Percentiles rank a stretch among this genome's conserved stretches.
Evolutionary conservation across 2,329 filamentous ascomycete species (phyloP).

Genomic region (Fusarium foetens): DNA sequence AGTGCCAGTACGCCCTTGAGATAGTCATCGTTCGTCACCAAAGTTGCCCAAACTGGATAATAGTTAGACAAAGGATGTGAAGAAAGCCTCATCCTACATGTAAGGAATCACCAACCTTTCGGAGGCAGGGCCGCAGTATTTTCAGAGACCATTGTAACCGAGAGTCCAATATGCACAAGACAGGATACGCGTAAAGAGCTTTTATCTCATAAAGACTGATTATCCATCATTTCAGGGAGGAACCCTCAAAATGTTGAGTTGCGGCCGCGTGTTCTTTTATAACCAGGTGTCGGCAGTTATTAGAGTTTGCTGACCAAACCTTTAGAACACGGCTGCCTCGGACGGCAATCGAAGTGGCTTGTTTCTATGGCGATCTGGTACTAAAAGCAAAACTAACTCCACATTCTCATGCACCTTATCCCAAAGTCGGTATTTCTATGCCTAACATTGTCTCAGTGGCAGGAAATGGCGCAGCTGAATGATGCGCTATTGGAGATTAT

Average conservation of each 20-base stretch:
- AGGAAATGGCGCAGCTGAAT: not conserved
- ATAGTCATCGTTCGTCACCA: constrained; percentile 18
- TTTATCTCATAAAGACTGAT: not conserved
- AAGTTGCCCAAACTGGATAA: constrained; percentile 16
- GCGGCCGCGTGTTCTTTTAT: not conserved
- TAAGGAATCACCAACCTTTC: not conserved
- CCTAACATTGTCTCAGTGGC: not conserved
- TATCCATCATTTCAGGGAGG: not conserved
- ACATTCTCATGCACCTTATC: too few species aligned
- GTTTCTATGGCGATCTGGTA: not conserved
- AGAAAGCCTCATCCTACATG: fast-evolving
- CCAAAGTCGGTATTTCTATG: not conserved
- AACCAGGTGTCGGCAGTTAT: not conserved
- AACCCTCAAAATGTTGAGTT: fast-evolving
- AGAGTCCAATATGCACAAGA: too few species aligned
- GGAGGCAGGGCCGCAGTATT: not conserved
- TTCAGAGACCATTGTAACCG: not conserved
- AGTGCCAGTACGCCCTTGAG: constrained; percentile 22
- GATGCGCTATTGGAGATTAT: not conserved
- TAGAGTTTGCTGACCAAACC: not conserved
- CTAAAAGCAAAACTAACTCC: not conserved
- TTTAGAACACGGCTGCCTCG: not conserved
- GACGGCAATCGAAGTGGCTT: not conserved
- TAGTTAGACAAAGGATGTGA: fast-evolving
- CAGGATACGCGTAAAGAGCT: too few species aligned